Base-by-base conservation (phyloP, 306 rosid species). In the Mimosa bimucronata region DNA sequence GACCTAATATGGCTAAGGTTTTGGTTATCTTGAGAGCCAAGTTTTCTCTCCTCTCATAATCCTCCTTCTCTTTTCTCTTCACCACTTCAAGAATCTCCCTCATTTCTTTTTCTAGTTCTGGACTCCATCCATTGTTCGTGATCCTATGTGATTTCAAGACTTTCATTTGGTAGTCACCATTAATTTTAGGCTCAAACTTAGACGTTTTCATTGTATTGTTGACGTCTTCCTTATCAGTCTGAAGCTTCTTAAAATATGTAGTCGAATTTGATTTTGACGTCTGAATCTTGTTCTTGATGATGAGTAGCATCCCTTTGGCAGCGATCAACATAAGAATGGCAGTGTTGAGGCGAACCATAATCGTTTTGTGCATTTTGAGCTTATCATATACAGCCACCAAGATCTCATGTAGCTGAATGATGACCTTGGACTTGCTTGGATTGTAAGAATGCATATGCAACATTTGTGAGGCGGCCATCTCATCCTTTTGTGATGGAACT, bases 231-330 rank as follows among this genome's bases (percentile, higher is more conserved):
- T 85, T 85, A 60, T 88, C 71, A 19, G 28, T 73, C 12, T 69
- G 83, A 65, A 89, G 81, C 71, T 88, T 85, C 75, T 76, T 85
- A 53, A 89, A 91, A 71, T 87, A 66, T 66, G 85, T 87, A 0
- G 86, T 60, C 0, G 90, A 90, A 16, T 84, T 88, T 5, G 89
- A 88, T 41, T 92, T 90, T 44, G 97, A 89, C 0, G 97, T 92
- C 67, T 91, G 97, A 46, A 88, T 77, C 78, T 88, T 87, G 83
- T 84, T 90, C 80, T 77, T 89, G 45, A 82, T n/a, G 6, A 44
- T 10, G 2, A 86, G 64, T 14, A 78, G 19, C 89, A 91, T 55
- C 25, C 91, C 94, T 0, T 90, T 83, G 74, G 91, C 90, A 0
- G 89, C 90, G 14, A 84, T 66, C 70, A 87, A 90, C 42, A 90